Base-by-base conservation (phyloP, 2,329 filamentous ascomycete genomes). In the Didymella exigua region DNA sequence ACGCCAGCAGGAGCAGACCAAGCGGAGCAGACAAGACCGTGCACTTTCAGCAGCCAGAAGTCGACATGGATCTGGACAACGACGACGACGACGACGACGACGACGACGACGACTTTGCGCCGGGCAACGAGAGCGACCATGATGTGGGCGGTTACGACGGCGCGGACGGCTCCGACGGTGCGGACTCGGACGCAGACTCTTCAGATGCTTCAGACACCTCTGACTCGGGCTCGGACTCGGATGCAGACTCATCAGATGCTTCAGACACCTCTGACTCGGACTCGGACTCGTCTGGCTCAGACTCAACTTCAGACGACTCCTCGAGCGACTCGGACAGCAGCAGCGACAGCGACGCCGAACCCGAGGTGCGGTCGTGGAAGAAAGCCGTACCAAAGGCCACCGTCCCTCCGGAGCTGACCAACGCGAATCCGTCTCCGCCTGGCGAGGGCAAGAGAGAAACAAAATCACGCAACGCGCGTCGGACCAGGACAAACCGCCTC, bases 391-490 rank as follows among this genome's bases (percentile, higher is more conserved):
- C 27, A 33, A 59, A 52, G 30, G 31, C 24, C 21, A 27, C 4
- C 21, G 10, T 49, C 43, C 41, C 42, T 34, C 26, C 31, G 14
- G 30, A 38, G 36, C 38, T 21, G 3, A 40, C 51, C 19, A 14
- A 31, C 27, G 34, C n/a, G 18, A 54, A 54, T 13, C 59, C 64
- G n/a, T 42, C 41, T 11, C 70, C 79, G 44, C 82, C 84, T 37
- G 78, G 79, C 4, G 48, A 78, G 55, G 86, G 86, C 14, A 78
- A 76, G 27, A 60, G 67, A 19, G 63, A 69, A 16, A 89, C 86
- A 0, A 79, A 80, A 45, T 74, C 74, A 21, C 81, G 85, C 56
- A 89, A 89, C 60, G 65, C 74, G 26, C 79, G 86, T 33, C 79
- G 79, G 34, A 81, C 80, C 51, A 72, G 81, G 47, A 72, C 76